Evolutionary conservation across 2,329 filamentous ascomycete genomes (phyloP).

Genomic region (Sarocladium oryzae): DNA sequence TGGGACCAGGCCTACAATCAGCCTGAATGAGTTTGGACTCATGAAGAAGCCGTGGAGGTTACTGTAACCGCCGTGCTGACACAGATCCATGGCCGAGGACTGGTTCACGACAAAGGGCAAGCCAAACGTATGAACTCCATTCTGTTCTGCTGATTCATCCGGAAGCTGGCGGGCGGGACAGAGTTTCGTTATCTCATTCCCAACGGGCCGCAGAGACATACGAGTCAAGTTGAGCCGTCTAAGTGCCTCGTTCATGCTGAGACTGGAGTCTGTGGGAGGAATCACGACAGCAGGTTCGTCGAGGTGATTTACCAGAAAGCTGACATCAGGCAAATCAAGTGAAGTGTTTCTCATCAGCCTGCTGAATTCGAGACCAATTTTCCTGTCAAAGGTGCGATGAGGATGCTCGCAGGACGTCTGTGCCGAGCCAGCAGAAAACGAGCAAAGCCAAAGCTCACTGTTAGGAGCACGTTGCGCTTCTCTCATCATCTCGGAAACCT

Average conservation of each 20-base stretch:
- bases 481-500: constrained; percentile 23
- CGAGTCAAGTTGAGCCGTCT: constrained; percentile 17
- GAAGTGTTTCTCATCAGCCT: constrained; percentile 19
- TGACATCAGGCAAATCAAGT: constrained; percentile 27
- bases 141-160: background rate
- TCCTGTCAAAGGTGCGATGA: constrained; percentile 24
- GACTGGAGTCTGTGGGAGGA: constrained; percentile 14
- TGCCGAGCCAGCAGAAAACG: constrained; percentile 18
- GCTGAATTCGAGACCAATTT: constrained; percentile 25
- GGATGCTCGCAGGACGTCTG: constrained; percentile 27
- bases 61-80: constrained; percentile 36
- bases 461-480: constrained; percentile 16
- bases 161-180: constrained; percentile 16
- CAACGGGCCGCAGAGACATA: constrained; percentile 22
- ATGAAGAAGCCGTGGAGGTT: constrained; percentile 37
- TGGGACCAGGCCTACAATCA: constrained; percentile 35
- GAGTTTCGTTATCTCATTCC: constrained; percentile 23
- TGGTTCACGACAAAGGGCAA: constrained; percentile 31
- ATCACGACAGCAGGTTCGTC: constrained; percentile 41
- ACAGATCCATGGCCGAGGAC: constrained; percentile 29
- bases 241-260: too few relatives aligned
- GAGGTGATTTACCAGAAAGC: constrained; percentile 39
- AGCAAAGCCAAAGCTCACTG: constrained; percentile 32
- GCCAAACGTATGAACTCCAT: constrained; percentile 15
- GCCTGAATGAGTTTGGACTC: constrained; percentile 34